Conservation (phyloP, 805 yeast species). For the Martiniozyma abietophila region DNA sequence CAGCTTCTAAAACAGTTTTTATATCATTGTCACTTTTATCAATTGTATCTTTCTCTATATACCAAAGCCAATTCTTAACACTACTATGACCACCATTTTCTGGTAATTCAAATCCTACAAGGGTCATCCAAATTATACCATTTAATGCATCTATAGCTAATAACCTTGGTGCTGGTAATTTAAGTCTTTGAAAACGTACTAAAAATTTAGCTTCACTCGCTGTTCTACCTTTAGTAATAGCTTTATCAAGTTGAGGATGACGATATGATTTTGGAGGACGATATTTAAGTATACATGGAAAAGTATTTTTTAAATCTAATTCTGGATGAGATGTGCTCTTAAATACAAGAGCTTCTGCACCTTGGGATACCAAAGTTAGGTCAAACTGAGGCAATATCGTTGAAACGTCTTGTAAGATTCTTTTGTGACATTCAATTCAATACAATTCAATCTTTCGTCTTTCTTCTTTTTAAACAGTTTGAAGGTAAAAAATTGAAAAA, state of each 20-base stretch:
- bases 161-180: slow-evolving; percentile 39
- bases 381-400: slow-evolving; percentile 39
- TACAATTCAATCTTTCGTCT: too few species aligned
- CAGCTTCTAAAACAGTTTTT: slow-evolving; percentile 35
- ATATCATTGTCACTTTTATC: slow-evolving; percentile 28
- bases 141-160: slow-evolving; percentile 66
- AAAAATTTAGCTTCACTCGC: slow-evolving; percentile 75
- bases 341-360: slow-evolving; percentile 85
- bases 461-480: too few species aligned
- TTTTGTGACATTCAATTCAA: too few species aligned
- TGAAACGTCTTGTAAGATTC: slow-evolving; percentile 35
- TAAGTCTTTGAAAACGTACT: too few species aligned
- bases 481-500: too few species aligned
- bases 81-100: slow-evolving; percentile 48
- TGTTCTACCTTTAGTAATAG: slow-evolving; percentile 72
- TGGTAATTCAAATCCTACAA: slow-evolving; percentile 49
- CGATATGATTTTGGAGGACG: slow-evolving; percentile 89
- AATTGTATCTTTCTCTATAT: slow-evolving; percentile 30
- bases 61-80: slow-evolving; percentile 69
- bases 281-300: slow-evolving; percentile 60
- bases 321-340: too few species aligned
- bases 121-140: slow-evolving; percentile 88
- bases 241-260: slow-evolving; percentile 71
- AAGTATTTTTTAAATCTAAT: slow-evolving; percentile 19
- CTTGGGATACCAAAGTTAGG: slow-evolving; percentile 59